These are phyloP conservation scores for Phaseolus lunatus DNA, from an alignment of 306 rosid genomes.

Conservation along the genomic window DNA sequence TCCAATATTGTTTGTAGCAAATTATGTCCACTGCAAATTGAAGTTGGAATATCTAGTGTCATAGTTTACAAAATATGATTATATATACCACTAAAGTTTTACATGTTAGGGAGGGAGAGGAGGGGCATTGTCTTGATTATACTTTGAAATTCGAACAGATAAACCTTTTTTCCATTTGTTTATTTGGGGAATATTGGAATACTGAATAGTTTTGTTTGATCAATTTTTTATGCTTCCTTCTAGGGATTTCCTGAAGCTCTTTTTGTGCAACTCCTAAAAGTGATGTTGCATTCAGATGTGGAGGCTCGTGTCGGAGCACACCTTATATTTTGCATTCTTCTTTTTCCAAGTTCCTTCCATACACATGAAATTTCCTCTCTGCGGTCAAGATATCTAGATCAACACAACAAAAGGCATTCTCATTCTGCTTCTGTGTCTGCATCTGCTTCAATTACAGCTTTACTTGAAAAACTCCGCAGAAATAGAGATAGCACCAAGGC, in stretches of 20 bases:
- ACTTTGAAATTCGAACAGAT: constrained; percentile 4
- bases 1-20: neutral
- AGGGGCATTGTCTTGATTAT: neutral
- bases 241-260: constrained; percentile 94
- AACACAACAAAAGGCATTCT: constrained; percentile 65
- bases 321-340: constrained; percentile 84
- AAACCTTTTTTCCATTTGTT: neutral
- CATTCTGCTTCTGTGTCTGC: constrained; percentile 76
- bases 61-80: neutral
- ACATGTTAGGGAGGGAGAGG: neutral
- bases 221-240: constrained; percentile 30
- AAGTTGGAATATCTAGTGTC: constrained; percentile 1
- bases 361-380: constrained; percentile 62
- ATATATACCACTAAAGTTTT: neutral
- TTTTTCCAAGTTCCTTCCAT: constrained; percentile 70
- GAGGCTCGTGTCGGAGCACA: constrained; percentile 95
- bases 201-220: constrained; percentile 15
- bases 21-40: constrained; percentile 25
- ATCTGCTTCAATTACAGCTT: constrained; percentile 86
- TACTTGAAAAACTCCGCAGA: constrained; percentile 90
- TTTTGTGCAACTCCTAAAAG: constrained; percentile 86
- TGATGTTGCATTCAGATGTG: constrained; percentile 82
- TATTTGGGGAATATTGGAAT: constrained; percentile 1
- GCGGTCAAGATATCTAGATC: constrained; percentile 65
- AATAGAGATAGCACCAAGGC: constrained; percentile 64